Percentiles rank a stretch among this genome's conserved stretches.
phyloP scores from a whole-genome alignment of 176 grass and related monocot species.

The Raddia guianensis region DNA sequence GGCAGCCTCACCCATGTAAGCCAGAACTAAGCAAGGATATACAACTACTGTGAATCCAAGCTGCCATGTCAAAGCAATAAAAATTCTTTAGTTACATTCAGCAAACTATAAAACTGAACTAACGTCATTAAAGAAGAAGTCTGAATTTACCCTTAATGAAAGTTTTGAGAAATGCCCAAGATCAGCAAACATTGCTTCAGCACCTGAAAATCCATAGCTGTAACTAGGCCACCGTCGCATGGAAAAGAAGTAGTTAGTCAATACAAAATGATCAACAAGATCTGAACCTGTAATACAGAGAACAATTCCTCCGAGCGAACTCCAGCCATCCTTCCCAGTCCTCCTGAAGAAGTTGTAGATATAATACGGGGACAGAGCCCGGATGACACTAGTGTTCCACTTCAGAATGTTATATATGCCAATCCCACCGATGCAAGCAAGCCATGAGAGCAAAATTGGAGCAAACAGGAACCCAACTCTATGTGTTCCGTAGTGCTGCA shows the following conservation, averaged over 20 bases:
- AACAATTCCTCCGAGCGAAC: slow-evolving; percentile 86
- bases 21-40: slow-evolving; percentile 86
- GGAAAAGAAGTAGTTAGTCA: background rate
- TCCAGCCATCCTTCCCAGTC: slow-evolving; percentile 87
- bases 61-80: slow-evolving; percentile 51
- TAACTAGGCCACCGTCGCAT: slow-evolving; percentile 24
- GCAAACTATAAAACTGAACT: too few relatives aligned
- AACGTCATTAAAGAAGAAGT: too few relatives aligned
- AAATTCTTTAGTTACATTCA: background rate
- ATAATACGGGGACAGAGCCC: slow-evolving; percentile 85
- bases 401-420: slow-evolving; percentile 85
- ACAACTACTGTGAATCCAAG: slow-evolving; percentile 77
- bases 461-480: slow-evolving; percentile 87
- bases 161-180: slow-evolving; percentile 90
- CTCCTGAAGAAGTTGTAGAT: slow-evolving; percentile 90
- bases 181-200: slow-evolving; percentile 97
- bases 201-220: slow-evolving; percentile 52
- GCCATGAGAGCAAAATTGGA: slow-evolving; percentile 85
- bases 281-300: slow-evolving; percentile 88
- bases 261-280: background rate
- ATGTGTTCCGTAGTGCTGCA: slow-evolving; percentile 88
- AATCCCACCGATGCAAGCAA: slow-evolving; percentile 72
- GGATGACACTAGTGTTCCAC: slow-evolving; percentile 77
- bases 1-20: slow-evolving; percentile 97
- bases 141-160: slow-evolving; percentile 58